phyloP scores from a whole-genome alignment of 257 asterid species.

The Primulina tabacum region DNA sequence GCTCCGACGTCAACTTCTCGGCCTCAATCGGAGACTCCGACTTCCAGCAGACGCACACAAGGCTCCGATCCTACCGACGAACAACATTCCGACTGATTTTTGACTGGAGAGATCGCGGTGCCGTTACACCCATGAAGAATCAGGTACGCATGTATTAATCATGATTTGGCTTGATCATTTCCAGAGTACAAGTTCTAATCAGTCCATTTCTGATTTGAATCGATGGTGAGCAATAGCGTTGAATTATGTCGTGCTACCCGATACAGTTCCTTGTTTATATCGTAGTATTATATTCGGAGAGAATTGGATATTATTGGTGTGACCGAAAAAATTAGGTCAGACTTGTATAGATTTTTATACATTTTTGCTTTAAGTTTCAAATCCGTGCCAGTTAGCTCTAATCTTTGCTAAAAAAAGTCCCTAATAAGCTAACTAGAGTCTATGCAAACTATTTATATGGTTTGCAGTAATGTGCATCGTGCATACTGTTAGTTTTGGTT shows the following conservation, averaged over 20 bases:
- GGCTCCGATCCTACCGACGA: slow-evolving; percentile 82
- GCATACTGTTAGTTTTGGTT: neutral
- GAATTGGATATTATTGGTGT: neutral
- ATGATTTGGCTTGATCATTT: neutral
- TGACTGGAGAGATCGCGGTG: slow-evolving; percentile 90
- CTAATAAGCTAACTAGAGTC: neutral
- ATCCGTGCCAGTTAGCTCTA: neutral
- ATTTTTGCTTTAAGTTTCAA: neutral
- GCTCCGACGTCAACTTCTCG: slow-evolving; percentile 57
- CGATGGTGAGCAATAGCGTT: too few relatives aligned
- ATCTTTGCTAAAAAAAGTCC: neutral
- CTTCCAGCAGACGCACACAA: slow-evolving; percentile 65
- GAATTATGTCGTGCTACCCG: too few relatives aligned
- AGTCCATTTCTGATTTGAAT: too few relatives aligned
- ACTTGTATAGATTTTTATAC: neutral
- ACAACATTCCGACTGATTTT: slow-evolving; percentile 62
- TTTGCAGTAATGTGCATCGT: neutral
- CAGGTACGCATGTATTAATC: slow-evolving; percentile 46
- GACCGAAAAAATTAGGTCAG: neutral
- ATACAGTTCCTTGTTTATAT: too few relatives aligned
- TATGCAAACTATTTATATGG: too few relatives aligned
- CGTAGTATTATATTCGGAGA: too few relatives aligned
- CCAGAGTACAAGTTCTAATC: neutral
- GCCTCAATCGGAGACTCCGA: slow-evolving; percentile 59
- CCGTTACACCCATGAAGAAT: slow-evolving; percentile 72